Conservation (phyloP, 2,329 filamentous ascomycete genomes). For the Penicillium sp. region DNA sequence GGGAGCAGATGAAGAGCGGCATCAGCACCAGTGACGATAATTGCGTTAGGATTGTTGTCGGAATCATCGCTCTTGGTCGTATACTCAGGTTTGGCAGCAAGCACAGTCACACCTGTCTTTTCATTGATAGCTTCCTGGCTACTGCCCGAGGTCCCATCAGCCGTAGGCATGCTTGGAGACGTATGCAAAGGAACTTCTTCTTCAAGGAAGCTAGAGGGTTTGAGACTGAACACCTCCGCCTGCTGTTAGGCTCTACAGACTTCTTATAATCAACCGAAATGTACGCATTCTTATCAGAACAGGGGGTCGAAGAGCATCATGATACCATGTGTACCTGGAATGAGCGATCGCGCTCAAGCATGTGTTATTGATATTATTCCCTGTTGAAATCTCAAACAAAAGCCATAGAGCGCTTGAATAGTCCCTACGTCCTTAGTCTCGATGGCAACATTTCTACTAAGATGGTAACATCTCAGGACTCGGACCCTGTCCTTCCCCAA, state of each 20-base stretch:
- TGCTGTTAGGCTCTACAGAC: not conserved
- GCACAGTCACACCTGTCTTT: not conserved
- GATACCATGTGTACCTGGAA: slow-evolving; percentile 1
- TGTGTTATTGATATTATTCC: not conserved
- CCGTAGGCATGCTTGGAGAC: not conserved
- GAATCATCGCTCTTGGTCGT: not conserved
- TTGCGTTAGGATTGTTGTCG: slow-evolving; percentile 29
- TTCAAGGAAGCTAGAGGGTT: not conserved
- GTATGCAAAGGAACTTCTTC: not conserved
- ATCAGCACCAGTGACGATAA: slow-evolving; percentile 56
- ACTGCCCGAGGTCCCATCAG: not conserved
- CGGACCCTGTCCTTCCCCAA: not conserved
- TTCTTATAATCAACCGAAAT: not conserved
- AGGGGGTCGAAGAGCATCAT: not conserved
- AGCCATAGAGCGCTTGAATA: too few relatives aligned
- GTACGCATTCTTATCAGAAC: not conserved
- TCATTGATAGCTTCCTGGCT: not conserved
- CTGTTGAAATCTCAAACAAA: not conserved
- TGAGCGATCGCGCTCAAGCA: not conserved
- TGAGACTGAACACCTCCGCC: not conserved
- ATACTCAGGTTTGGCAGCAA: not conserved
- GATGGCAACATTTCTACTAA: not conserved
- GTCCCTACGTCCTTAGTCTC: not conserved
- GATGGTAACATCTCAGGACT: not conserved
- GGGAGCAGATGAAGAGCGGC: slow-evolving; percentile 52